A percentile compares a stretch with the other conserved stretches of the same genome.
These are phyloP conservation scores for Cordyceps militaris DNA, from an alignment of 2,329 filamentous ascomycete species.

Conservation along the genomic window DNA sequence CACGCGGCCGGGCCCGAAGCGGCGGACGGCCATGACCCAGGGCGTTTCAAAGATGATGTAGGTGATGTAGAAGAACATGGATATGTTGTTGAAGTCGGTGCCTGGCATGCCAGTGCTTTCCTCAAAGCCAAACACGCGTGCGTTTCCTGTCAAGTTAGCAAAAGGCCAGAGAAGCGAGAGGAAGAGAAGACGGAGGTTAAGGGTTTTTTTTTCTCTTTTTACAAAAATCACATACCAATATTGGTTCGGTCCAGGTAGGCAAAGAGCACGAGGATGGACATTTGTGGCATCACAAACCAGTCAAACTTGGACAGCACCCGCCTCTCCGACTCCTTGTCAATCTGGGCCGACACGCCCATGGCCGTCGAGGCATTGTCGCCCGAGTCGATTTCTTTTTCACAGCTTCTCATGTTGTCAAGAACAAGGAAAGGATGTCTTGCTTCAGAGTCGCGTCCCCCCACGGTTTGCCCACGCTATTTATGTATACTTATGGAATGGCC, in stretches of 20 bases:
- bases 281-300: slow-evolving; percentile 22
- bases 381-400: slow-evolving; percentile 5
- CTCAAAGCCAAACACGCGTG: slow-evolving; percentile 27
- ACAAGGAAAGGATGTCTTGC: neutral
- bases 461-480: neutral
- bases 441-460: neutral
- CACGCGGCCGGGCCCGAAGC: slow-evolving; percentile 21
- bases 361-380: slow-evolving; percentile 6
- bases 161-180: too few species aligned
- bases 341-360: neutral
- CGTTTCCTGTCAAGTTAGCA: slow-evolving; percentile 22
- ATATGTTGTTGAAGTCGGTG: slow-evolving; percentile 25
- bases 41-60: slow-evolving; percentile 27
- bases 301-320: slow-evolving; percentile 22
- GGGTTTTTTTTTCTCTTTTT: too few species aligned
- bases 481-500: neutral
- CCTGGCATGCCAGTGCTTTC: slow-evolving; percentile 24
- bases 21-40: slow-evolving; percentile 27
- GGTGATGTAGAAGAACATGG: slow-evolving; percentile 25
- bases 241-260: slow-evolving; percentile 24
- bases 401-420: neutral
- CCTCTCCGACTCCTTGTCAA: slow-evolving; percentile 1
- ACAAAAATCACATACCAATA: slow-evolving; percentile 14
- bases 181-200: too few species aligned
- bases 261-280: slow-evolving; percentile 20